phyloP scores from a whole-genome alignment of 495 filamentous ascomycete genomes.

The Trichoderma gamsii region DNA sequence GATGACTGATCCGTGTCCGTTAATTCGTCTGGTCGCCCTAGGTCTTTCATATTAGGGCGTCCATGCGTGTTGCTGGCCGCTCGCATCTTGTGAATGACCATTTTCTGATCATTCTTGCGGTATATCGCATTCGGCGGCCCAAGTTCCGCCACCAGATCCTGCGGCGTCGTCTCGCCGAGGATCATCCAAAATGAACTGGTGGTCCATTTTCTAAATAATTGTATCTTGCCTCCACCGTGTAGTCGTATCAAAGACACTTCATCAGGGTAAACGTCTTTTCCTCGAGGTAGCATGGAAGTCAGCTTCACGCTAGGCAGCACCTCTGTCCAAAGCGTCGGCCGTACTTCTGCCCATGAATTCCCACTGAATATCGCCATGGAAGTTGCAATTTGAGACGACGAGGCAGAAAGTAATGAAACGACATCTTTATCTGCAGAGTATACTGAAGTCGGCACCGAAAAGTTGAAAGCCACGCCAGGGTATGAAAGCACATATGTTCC shows the following conservation, averaged over 20 bases:
- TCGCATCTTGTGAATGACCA: conserved; percentile 75
- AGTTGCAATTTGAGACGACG: conserved; percentile 59
- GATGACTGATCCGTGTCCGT: conserved; percentile 83
- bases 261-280: conserved; percentile 61
- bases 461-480: conserved; percentile 86
- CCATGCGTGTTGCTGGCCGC: conserved; percentile 40
- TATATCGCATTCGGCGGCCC: conserved; percentile 95
- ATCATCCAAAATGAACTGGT: conserved; percentile 57
- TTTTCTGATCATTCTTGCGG: conserved; percentile 81
- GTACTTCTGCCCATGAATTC: conserved; percentile 77
- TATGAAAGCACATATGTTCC: conserved; percentile 82
- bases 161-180: conserved; percentile 76
- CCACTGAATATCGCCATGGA: conserved; percentile 87
- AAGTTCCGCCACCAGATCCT: conserved; percentile 83
- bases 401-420: conserved; percentile 75
- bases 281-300: conserved; percentile 44
- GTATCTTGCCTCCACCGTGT: conserved; percentile 65
- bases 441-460: conserved; percentile 67
- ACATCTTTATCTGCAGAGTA: conserved; percentile 80
- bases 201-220: conserved; percentile 59
- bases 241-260: conserved; percentile 77
- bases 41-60: conserved; percentile 44
- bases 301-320: conserved; percentile 59
- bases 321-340: conserved; percentile 68
- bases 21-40: conserved; percentile 48